phyloP scores from a whole-genome alignment of 2,329 filamentous ascomycete genomes.

The Teratosphaeria viscida region DNA sequence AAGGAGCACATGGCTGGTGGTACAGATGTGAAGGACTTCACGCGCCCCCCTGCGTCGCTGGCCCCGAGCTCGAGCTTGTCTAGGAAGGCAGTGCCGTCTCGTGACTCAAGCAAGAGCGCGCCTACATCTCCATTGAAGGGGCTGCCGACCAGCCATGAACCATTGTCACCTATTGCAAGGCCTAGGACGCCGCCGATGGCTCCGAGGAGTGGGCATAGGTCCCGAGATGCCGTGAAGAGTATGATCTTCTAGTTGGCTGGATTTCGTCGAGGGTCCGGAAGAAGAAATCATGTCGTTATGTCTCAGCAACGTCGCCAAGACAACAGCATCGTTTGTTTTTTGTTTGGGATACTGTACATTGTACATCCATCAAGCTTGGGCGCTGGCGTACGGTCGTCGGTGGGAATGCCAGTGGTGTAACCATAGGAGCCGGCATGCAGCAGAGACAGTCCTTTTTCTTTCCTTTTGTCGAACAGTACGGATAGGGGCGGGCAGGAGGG shows the following conservation, averaged over 20 bases:
- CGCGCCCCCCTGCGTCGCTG: constrained; percentile 9
- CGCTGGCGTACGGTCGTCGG: background rate
- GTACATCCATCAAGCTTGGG: background rate
- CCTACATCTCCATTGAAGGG: constrained; percentile 18
- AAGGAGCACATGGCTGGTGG: constrained; percentile 2
- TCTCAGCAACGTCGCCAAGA: background rate
- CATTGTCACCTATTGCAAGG: constrained; percentile 9
- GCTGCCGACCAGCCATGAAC: constrained; percentile 5
- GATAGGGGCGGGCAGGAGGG: background rate
- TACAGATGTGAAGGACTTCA: constrained; percentile 18
- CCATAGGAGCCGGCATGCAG: background rate
- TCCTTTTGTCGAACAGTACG: background rate
- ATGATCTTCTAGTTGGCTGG: constrained; percentile 25
- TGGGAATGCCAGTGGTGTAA: background rate
- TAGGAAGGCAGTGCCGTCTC: background rate
- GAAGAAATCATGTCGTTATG: background rate
- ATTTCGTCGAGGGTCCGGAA: background rate
- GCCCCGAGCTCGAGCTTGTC: constrained; percentile 14
- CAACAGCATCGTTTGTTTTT: background rate
- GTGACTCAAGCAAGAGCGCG: constrained; percentile 11
- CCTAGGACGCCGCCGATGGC: constrained; percentile 25
- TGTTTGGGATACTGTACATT: background rate
- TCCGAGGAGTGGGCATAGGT: constrained; percentile 18
- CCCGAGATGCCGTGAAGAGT: constrained; percentile 27
- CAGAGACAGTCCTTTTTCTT: background rate